Evolutionary conservation across 1,284 basidiomycete species (phyloP).

Genomic region (Sporisorium iseilematis-ciliati): DNA sequence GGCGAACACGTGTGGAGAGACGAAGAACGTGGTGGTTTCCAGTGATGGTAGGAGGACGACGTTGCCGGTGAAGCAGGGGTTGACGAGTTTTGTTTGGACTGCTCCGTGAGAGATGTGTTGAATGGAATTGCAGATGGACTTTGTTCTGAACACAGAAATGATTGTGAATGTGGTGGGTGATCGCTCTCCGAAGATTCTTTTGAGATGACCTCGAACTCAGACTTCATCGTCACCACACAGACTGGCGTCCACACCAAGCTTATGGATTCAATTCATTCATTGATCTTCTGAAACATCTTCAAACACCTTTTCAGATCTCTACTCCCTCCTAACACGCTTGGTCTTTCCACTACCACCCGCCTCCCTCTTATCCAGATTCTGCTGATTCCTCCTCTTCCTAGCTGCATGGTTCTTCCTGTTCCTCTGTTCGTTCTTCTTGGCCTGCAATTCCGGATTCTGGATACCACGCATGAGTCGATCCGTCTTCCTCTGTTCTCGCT

Average conservation of each 20-base stretch:
- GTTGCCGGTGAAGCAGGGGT: slow-evolving; percentile 26
- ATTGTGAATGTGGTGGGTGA: neutral
- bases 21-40: slow-evolving; percentile 33
- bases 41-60: slow-evolving; percentile 43
- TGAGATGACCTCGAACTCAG: no score
- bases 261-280: neutral
- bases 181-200: no score
- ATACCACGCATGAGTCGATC: slow-evolving; percentile 73
- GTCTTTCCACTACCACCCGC: slow-evolving; percentile 42
- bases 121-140: neutral
- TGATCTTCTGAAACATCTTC: neutral
- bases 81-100: slow-evolving; percentile 56
- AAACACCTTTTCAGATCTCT: neutral
- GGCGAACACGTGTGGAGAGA: slow-evolving; percentile 39
- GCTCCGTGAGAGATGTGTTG: slow-evolving; percentile 29
- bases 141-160: neutral
- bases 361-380: slow-evolving; percentile 34
- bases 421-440: slow-evolving; percentile 27
- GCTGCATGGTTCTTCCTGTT: slow-evolving; percentile 38
- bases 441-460: slow-evolving; percentile 57
- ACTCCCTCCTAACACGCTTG: slow-evolving; percentile 32
- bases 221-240: neutral
- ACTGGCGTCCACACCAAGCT: neutral
- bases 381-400: slow-evolving; percentile 40
- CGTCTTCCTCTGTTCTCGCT: slow-evolving; percentile 81